These are phyloP conservation scores for Chamaecrista fasciculata DNA, from an alignment of 306 rosid genomes.

Conservation along the genomic window DNA sequence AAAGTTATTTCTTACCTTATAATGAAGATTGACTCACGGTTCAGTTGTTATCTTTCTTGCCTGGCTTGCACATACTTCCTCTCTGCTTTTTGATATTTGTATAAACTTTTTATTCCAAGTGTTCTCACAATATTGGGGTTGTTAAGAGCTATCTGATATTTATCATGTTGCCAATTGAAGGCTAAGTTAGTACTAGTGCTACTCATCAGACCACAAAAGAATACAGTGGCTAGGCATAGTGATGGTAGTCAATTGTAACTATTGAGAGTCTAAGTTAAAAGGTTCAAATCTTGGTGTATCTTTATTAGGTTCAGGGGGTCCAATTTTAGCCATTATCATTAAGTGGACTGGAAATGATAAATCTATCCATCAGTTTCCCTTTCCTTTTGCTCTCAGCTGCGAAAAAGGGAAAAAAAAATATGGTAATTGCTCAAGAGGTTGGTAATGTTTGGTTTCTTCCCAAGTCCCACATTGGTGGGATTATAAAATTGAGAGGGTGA, in stretches of 20 bases:
- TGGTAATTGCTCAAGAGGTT: not conserved
- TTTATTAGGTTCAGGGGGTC: not conserved
- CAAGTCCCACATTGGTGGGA: too few species aligned
- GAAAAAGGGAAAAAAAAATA: too few species aligned
- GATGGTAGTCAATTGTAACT: conserved; percentile 3
- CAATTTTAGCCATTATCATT: not conserved
- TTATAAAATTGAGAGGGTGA: too few species aligned
- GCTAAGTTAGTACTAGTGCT: not conserved
- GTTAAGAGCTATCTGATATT: not conserved
- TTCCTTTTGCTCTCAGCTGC: not conserved
- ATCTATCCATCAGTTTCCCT: not conserved
- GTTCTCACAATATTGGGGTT: conserved; percentile 1
- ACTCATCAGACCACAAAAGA: not conserved
- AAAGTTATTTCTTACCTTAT: not conserved
- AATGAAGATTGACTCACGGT: not conserved
- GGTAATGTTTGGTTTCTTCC: not conserved
- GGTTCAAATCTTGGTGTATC: conserved; percentile 1
- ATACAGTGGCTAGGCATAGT: not conserved
- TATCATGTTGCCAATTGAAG: not conserved
- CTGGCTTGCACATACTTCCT: not conserved
- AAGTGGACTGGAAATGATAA: not conserved
- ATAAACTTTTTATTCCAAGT: not conserved
- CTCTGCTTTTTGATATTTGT: not conserved
- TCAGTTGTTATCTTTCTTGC: conserved; percentile 2
- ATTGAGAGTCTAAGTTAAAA: conserved; percentile 13